Evolutionary conservation across 805 yeast genomes (phyloP).

Genomic region (Lipomyces sp.): DNA sequence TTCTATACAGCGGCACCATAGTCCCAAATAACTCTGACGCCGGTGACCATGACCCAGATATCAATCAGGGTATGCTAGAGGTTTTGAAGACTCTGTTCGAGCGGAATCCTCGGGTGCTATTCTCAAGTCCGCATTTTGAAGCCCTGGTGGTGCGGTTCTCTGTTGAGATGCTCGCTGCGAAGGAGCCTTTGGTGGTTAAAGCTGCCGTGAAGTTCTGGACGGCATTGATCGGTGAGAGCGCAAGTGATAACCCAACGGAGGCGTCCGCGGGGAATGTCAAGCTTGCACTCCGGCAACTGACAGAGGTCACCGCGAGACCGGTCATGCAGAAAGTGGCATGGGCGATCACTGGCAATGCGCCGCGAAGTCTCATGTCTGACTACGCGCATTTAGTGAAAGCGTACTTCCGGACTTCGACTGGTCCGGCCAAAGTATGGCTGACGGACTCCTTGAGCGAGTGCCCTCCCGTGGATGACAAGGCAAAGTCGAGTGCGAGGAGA

Average conservation of each 20-base stretch:
- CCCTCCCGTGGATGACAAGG: not conserved
- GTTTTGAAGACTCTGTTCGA: conserved; percentile 30
- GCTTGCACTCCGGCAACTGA: not conserved
- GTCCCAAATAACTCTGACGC: not conserved
- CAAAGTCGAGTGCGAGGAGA: conserved; percentile 2
- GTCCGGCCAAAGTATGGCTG: conserved; percentile 17
- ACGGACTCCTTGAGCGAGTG: not conserved
- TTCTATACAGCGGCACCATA: conserved; percentile 7
- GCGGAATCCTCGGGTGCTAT: conserved; percentile 23
- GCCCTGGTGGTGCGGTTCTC: conserved; percentile 38
- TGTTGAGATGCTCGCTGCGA: conserved; percentile 43
- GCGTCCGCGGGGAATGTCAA: not conserved
- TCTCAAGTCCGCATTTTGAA: conserved; percentile 7
- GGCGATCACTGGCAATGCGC: conserved; percentile 24
- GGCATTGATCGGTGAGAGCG: conserved; percentile 37
- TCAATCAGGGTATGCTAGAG: conserved; percentile 33
- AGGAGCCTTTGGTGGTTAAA: conserved; percentile 56
- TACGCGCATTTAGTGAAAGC: conserved; percentile 17
- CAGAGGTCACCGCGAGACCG: not conserved
- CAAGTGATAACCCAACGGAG: not conserved
- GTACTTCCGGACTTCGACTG: conserved; percentile 7
- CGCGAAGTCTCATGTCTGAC: conserved; percentile 20
- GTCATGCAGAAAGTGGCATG: conserved; percentile 9
- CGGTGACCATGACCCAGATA: conserved; percentile 30
- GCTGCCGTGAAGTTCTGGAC: conserved; percentile 57